Evolutionary conservation across 2,329 filamentous ascomycete genomes (phyloP), one percentile per base, ranked within the genome.

Genomic region (Venturia effusa): DNA sequence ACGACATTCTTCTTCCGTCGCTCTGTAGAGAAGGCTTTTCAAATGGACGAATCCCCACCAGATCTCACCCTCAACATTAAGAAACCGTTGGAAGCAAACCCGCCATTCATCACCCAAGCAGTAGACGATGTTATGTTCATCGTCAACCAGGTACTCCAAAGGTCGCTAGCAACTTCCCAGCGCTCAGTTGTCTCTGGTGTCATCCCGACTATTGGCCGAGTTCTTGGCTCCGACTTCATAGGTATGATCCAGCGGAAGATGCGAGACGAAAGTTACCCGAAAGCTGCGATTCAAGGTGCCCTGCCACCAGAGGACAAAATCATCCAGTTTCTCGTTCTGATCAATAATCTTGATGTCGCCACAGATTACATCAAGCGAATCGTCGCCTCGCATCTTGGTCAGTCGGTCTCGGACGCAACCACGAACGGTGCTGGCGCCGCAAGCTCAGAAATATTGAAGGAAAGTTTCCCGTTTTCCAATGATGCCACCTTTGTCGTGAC

Each of bases 61-160:
- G 91, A 91, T 24, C 79, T 99, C 24, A 89, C 89, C 0, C 80
- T 99, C 40, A 90, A 87, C 71, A 80, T 88, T 51, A 87, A 83
- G 70, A 89, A 83, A 70, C 81, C 88, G 3, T 80, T 96, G 54
- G 85, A 88, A 62, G 84, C 87, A 65, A 91, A 92, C 69, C 84
- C 91, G 2, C 94, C 94, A 0, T 95, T 90, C 71, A 96, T 99
- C 70, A 93, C 94, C 54, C 92, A 92, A 1, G 92, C 93, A 0
- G 92, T 99, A 10, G 94, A 99, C 78, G 94, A 97, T 77, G 92
- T 97, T 71, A 97, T 99, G 93, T 99, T 97, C 76, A 97, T 99
- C 69, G 90, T 96, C 72, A 96, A 95, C 72, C 88, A 93, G 61
- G 89, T 97, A 40, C 81, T 97, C 8, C 88, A 95, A 67, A 88